Base-by-base conservation (phyloP, 1,284 basidiomycete genomes). In the Cutaneotrichosporon mucoides region DNA sequence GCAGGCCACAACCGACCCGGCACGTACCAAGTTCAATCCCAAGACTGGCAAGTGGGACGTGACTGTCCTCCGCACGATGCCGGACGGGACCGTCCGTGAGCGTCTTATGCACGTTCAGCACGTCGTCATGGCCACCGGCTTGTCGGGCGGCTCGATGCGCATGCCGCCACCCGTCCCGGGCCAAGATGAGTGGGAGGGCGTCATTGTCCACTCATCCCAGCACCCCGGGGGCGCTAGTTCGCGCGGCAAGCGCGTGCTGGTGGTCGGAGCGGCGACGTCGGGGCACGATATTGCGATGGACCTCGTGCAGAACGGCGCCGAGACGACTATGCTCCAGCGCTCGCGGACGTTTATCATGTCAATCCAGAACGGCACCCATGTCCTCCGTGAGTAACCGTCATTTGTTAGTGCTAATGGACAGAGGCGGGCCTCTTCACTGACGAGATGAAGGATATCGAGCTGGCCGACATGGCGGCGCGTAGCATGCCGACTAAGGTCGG, bases 311-410 rank as follows among this genome's bases (percentile, higher is more conserved):
- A 76, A 82, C 57, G 82, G 81, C 42, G 78, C 80, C n/a, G 80
- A 82, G 74, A 81, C 85, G 3, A 86, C 85, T 3, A 84, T 87
- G 77, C 82, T 83, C 58, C 87, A 88, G 72, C 80, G 87, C 36
- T 80, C 80, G 40, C 81, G 83, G 4, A 87, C 84, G 4, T 86
- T 85, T 70, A 76, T 88, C 64, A 84, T 88, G 82, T 81, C 71
- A 62, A 82, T 78, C 50, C 80, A 76, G 76, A 78, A 77, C 67
- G 83, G 79, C 58, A 77, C 75, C 73, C 38, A 54, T 9, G 24
- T 59, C 8, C 43, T 61, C 57, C 57, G 38, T 40, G 38, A 40
- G 38, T 40, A 8, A 24, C 24, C 24, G 9, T 12, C 9, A 40
- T 8, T 9, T 40, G 38, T 9, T 40, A 12, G 8, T 9, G 38